phyloP scores from a whole-genome alignment of 108 stramenopile species.

The Asterionellopsis glacialis region DNA sequence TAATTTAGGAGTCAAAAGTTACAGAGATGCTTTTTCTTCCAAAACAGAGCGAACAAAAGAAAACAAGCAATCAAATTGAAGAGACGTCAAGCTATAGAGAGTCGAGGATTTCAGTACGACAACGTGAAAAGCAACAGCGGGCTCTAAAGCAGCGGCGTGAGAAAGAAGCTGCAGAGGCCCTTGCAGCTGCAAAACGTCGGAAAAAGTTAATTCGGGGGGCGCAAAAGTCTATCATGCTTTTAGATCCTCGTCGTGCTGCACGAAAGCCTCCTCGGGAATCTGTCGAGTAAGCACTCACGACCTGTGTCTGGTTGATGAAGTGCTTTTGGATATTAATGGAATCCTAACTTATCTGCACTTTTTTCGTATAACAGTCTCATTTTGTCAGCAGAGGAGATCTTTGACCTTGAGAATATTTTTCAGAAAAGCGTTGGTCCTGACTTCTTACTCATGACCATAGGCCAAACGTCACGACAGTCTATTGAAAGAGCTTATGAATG shows the following conservation, averaged over 20 bases:
- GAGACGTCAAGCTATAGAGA: conserved; percentile 9
- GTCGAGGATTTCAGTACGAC: conserved; percentile 42
- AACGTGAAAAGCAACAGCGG: conserved; percentile 43
- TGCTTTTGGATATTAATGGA: too few species aligned
- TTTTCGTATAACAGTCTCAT: conserved; percentile 15
- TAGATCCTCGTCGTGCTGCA: conserved; percentile 49
- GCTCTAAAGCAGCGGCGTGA: conserved; percentile 22
- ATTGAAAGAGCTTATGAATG: conserved; percentile 83
- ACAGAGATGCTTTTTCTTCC: conserved; percentile 54
- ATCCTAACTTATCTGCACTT: too few species aligned
- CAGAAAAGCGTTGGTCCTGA: conserved; percentile 46
- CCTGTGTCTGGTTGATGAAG: too few species aligned
- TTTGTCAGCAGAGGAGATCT: conserved; percentile 49
- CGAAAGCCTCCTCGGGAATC: conserved; percentile 76
- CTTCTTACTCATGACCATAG: conserved; percentile 60
- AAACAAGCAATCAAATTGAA: not conserved
- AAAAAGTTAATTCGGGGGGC: conserved; percentile 48
- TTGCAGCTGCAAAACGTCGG: conserved; percentile 35
- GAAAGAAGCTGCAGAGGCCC: conserved; percentile 47
- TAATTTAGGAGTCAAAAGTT: conserved; percentile 39
- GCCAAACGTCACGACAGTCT: conserved; percentile 51
- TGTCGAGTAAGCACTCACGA: conserved; percentile 21
- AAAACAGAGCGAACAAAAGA: conserved; percentile 7
- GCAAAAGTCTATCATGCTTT: conserved; percentile 73
- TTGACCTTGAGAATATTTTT: conserved; percentile 54